These are phyloP conservation scores for Penicillium argentinense DNA, from an alignment of 495 filamentous ascomycete genomes.

Conservation along the genomic window DNA sequence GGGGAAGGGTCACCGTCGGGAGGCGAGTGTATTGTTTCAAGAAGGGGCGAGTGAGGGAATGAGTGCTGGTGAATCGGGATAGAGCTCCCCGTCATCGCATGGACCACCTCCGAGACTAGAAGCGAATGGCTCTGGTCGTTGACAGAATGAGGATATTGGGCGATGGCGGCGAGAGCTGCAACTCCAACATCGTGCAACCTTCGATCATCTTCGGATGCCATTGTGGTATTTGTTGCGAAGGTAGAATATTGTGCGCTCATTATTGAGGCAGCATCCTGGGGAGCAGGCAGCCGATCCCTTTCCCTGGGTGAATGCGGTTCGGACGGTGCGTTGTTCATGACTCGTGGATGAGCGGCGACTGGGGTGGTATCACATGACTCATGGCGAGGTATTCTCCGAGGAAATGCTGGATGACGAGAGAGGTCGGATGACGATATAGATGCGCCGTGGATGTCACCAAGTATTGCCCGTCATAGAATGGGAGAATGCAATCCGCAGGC, in stretches of 20 bases:
- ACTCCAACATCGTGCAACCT: constrained; percentile 26
- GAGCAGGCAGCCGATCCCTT: constrained; percentile 1
- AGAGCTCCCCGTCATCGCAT: constrained; percentile 23
- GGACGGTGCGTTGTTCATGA: constrained; percentile 21
- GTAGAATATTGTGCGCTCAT: constrained; percentile 2
- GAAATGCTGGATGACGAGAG: constrained; percentile 8
- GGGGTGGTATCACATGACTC: constrained; percentile 23
- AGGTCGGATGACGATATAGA: constrained; percentile 1
- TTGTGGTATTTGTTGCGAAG: constrained; percentile 1
- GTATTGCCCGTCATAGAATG: constrained; percentile 25
- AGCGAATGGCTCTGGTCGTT: constrained; percentile 18
- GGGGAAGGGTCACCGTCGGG: constrained; percentile 8
- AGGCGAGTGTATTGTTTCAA: background rate
- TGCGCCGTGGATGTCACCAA: constrained; percentile 16
- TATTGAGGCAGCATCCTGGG: constrained; percentile 9
- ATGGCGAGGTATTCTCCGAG: constrained; percentile 13
- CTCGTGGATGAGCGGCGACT: constrained; percentile 12
- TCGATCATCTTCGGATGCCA: constrained; percentile 20
- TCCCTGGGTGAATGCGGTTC: background rate
- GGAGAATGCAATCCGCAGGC: background rate
- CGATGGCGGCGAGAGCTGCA: constrained; percentile 38
- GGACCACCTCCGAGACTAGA: constrained; percentile 30
- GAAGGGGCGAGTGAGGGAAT: constrained; percentile 5
- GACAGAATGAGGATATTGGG: constrained; percentile 29
- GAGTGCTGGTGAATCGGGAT: background rate